phyloP scores from a whole-genome alignment of 805 yeast species.

The Deakozyma indianensis region DNA sequence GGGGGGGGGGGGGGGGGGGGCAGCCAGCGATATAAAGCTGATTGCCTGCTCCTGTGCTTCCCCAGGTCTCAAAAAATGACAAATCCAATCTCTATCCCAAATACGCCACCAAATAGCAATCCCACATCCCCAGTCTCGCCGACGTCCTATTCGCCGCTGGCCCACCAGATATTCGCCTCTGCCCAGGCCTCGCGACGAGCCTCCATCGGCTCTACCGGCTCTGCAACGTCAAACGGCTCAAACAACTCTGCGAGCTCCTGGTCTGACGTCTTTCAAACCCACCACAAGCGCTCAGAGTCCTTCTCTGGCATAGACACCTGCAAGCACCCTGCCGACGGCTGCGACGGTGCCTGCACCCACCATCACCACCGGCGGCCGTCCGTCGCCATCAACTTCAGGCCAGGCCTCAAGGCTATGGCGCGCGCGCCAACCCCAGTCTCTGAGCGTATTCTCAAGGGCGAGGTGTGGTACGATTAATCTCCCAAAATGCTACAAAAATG shows the following conservation, averaged over 20 bases:
- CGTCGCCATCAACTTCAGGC: background rate
- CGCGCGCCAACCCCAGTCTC: conserved; percentile 1
- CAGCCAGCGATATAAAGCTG: background rate
- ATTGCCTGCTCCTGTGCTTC: background rate
- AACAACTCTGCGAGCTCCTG: background rate
- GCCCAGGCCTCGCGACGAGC: background rate
- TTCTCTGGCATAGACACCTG: background rate
- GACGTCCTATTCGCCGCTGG: background rate
- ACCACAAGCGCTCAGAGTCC: background rate
- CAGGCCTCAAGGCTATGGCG: background rate
- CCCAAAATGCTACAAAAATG: background rate
- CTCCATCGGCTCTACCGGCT: background rate
- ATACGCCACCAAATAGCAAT: background rate
- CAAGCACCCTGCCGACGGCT: background rate
- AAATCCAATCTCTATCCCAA: background rate
- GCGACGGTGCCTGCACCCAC: background rate
- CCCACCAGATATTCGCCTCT: background rate
- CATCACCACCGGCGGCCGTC: conserved; percentile 1
- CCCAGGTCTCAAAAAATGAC: background rate
- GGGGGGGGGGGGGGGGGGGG: too few species aligned
- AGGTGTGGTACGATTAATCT: background rate
- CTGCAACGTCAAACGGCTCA: background rate
- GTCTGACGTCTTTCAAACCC: background rate
- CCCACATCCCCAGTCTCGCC: background rate
- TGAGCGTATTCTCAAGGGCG: conserved; percentile 1